A percentile compares a stretch with the other conserved stretches of the same genome.
Conservation (phyloP, 208 protist species). For the Vickermania ingenoplastis region DNA sequence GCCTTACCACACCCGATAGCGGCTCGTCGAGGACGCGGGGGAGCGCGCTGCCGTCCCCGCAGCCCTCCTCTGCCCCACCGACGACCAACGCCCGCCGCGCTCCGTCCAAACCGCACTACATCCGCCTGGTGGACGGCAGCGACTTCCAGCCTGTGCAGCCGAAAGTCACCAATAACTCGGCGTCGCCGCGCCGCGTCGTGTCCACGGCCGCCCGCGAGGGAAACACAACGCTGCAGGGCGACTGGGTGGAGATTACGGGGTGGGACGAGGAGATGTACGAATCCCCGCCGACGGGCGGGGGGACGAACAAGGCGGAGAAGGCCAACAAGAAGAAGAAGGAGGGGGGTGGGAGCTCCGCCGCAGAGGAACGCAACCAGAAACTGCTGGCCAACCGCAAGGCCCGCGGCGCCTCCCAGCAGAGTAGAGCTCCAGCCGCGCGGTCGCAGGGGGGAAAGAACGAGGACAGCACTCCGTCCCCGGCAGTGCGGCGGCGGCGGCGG, state of each 20-base stretch:
- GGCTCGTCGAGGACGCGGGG: not conserved
- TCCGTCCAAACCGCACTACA: not conserved
- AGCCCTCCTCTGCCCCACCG: not conserved
- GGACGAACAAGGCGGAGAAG: not conserved
- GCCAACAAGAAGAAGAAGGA: not conserved
- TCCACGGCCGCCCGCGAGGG: not conserved
- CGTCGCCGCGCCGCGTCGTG: not conserved
- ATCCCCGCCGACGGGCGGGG: not conserved
- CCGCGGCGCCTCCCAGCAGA: not conserved
- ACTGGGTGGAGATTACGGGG: not conserved
- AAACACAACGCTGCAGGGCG: too few species aligned
- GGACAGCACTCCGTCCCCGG: not conserved
- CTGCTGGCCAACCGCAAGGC: not conserved
- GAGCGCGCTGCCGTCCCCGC: not conserved
- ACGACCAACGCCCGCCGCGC: not conserved
- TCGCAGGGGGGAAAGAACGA: too few species aligned
- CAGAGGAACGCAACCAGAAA: not conserved
- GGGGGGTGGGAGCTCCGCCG: not conserved
- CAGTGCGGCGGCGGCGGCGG: slow-evolving; percentile 20
- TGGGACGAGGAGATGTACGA: not conserved
- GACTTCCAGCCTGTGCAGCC: not conserved
- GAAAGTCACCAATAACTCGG: not conserved
- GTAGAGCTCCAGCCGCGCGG: not conserved
- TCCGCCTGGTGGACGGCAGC: not conserved
- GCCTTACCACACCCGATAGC: not conserved